Base-by-base conservation (phyloP, 805 yeast genomes). In the Spathaspora hagerdaliae region DNA sequence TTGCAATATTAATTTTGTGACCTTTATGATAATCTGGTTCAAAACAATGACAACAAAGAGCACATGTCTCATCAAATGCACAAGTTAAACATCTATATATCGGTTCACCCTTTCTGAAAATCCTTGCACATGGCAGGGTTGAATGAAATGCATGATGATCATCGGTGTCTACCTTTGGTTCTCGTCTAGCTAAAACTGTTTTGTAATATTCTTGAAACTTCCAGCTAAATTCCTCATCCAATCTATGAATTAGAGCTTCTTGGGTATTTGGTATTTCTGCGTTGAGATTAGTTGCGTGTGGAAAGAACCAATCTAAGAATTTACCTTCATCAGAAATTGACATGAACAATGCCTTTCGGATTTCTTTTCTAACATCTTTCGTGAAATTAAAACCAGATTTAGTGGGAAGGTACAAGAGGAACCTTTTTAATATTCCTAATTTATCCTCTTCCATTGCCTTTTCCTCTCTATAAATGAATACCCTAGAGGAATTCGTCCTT, bases 1-100 rank as follows among this genome's bases (percentile, higher is more conserved):
- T 79, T 35, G 79, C 72, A 13, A 81, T 77, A 45, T 82, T 78
- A 7, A 86, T 82, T 39, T 80, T 77, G 61, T 91, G 98, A 38
- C 81, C 92, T 32, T 59, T 58, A 63, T 91, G 98, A 45, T 77
- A 73, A 4, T 78, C 80, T 2, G 82, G 79, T 41, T 82, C 79
- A 64, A 73, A 91, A 60, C 98, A 91, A 47, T 75, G 69, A 9
- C 82, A 75, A 60, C 98, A 91, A 8, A 91, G 65, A 0, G 91
- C 96, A 62, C 95, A 85, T 0, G 92, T 82, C 38, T 87, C 96
- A 58, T 88, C 96, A 42, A 75, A 75, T 0, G 88, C 91, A 64
- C 95, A 74, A 31, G 91, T 77, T 31, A 81, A 55, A 58, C 96
- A 88, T 36, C 90, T 71, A 58, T 85, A 85, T 3, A 88, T 83